phyloP scores from a whole-genome alignment of 106 monocot species.

The Posidonia australis region DNA sequence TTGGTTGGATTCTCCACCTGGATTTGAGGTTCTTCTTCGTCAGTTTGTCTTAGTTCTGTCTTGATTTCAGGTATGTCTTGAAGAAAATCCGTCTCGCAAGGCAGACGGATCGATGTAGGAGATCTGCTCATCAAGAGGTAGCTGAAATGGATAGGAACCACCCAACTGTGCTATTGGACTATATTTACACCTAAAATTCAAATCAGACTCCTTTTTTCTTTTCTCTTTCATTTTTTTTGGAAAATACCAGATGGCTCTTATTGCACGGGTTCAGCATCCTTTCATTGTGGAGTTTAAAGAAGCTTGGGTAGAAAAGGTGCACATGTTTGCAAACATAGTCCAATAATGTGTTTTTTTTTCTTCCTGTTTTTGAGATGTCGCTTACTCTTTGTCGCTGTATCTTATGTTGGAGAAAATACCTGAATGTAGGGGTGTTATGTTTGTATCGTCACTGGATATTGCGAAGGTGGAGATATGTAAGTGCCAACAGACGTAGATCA shows the following conservation, averaged over 20 bases:
- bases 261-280: slow-evolving; percentile 89
- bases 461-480: slow-evolving; percentile 98
- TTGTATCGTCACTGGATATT: slow-evolving; percentile 96
- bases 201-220: neutral
- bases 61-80: slow-evolving; percentile 68
- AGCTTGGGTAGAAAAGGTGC: slow-evolving; percentile 99
- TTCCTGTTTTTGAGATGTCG: neutral
- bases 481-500: slow-evolving; percentile 13
- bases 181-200: neutral
- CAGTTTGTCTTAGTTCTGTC: neutral
- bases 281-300: slow-evolving; percentile 97
- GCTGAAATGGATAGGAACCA: slow-evolving; percentile 3
- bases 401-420: neutral
- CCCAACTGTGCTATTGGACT: neutral
- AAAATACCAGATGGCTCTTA: slow-evolving; percentile 76
- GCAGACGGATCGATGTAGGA: slow-evolving; percentile 91
- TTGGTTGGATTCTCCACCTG: neutral
- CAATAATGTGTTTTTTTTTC: neutral
- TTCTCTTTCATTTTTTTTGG: neutral
- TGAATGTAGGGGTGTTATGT: slow-evolving; percentile 83
- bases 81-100: slow-evolving; percentile 96
- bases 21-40: neutral
- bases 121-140: slow-evolving; percentile 95
- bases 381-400: slow-evolving; percentile 1
- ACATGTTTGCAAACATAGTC: too few relatives aligned